A percentile compares a stretch with the other conserved stretches of the same genome.
Conservation (phyloP, 2,329 filamentous ascomycete species). For the Colletotrichum orbiculare region DNA sequence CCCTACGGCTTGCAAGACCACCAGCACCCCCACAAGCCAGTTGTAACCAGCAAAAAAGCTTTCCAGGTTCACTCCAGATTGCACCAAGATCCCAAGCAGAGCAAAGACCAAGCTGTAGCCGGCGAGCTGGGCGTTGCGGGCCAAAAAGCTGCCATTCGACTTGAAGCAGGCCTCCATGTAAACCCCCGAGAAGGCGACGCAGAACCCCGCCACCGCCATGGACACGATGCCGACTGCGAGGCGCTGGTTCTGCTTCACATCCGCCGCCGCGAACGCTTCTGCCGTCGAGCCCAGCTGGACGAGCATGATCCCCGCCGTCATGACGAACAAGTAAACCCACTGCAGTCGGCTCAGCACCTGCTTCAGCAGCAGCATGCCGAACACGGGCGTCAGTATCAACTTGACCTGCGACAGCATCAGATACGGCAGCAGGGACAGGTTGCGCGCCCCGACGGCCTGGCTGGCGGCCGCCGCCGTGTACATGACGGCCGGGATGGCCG, state of each 20-base stretch:
- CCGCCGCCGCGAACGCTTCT: too few species aligned
- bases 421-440: neutral
- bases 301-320: neutral
- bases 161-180: slow-evolving; percentile 15
- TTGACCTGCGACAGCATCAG: slow-evolving; percentile 19
- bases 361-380: slow-evolving; percentile 2
- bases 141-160: neutral
- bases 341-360: neutral
- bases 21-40: neutral
- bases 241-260: neutral
- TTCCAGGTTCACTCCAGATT: neutral
- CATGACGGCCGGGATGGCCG: slow-evolving; percentile 10
- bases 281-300: neutral
- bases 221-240: neutral
- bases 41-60: neutral
- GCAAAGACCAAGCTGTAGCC: slow-evolving; percentile 7
- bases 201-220: slow-evolving; percentile 5
- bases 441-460: slow-evolving; percentile 7
- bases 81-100: neutral
- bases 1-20: neutral
- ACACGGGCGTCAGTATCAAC: slow-evolving; percentile 10
- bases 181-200: slow-evolving; percentile 7
- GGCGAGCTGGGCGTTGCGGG: slow-evolving; percentile 8
- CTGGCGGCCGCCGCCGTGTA: slow-evolving; percentile 1
- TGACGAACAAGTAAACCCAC: slow-evolving; percentile 7